phyloP scores from a whole-genome alignment of 805 yeast species.

The Wickerhamiella spandovensis region DNA sequence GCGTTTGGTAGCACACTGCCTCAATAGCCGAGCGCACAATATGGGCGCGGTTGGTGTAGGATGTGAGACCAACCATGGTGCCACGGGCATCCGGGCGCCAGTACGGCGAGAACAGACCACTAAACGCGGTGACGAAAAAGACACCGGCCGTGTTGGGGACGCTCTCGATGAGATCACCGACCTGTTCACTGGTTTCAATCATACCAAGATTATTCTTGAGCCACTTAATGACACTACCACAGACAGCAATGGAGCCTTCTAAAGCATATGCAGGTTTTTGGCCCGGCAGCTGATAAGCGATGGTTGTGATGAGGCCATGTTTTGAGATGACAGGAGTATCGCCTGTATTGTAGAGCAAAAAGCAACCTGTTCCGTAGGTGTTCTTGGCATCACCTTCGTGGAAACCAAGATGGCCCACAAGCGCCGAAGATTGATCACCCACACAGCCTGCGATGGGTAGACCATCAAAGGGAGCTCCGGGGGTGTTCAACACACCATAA shows the following conservation, averaged over 20 bases:
- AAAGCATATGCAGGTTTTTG: slow-evolving; percentile 69
- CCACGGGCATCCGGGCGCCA: slow-evolving; percentile 93
- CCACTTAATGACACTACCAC: slow-evolving; percentile 92
- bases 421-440: slow-evolving; percentile 89
- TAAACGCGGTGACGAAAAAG: slow-evolving; percentile 87
- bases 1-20: slow-evolving; percentile 87
- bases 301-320: slow-evolving; percentile 78
- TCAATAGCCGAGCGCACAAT: slow-evolving; percentile 90
- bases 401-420: slow-evolving; percentile 85
- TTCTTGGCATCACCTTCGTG: slow-evolving; percentile 79
- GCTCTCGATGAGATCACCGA: slow-evolving; percentile 78
- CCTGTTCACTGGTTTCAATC: slow-evolving; percentile 69
- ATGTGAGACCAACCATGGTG: slow-evolving; percentile 84
- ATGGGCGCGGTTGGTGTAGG: slow-evolving; percentile 81
- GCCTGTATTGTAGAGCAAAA: slow-evolving; percentile 81
- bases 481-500: slow-evolving; percentile 59
- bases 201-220: slow-evolving; percentile 77
- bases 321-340: slow-evolving; percentile 50
- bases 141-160: slow-evolving; percentile 81
- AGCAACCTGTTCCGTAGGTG: slow-evolving; percentile 95
- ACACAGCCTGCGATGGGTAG: slow-evolving; percentile 79
- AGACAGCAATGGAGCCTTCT: slow-evolving; percentile 94
- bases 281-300: slow-evolving; percentile 80
- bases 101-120: slow-evolving; percentile 89
- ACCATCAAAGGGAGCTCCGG: slow-evolving; percentile 39